Percentiles rank a stretch among this genome's conserved stretches.
phyloP scores from a whole-genome alignment of 2,329 filamentous ascomycete species.

The Dactylellina leptospora region DNA sequence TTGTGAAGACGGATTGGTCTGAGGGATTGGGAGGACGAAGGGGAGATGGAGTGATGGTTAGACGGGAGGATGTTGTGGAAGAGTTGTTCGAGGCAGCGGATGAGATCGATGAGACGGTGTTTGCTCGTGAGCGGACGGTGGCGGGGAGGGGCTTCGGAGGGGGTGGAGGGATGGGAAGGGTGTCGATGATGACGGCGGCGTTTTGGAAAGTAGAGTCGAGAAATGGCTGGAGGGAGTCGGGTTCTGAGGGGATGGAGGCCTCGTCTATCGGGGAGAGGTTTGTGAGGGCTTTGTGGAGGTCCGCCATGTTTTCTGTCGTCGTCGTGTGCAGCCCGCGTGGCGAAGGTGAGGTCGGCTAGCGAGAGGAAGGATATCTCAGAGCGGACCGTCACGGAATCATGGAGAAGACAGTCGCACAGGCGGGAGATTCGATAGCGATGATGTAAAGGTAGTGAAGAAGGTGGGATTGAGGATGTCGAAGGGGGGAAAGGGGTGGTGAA shows the following conservation, averaged over 20 bases:
- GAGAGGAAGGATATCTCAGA: neutral
- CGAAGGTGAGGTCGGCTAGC: neutral
- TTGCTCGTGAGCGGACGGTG: constrained; percentile 9
- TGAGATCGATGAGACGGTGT: constrained; percentile 12
- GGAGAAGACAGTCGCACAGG: too few relatives aligned
- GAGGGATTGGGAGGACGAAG: constrained; percentile 8
- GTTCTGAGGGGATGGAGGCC: constrained; percentile 23
- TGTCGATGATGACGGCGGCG: constrained; percentile 42
- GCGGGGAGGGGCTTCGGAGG: neutral
- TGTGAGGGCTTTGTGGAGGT: constrained; percentile 44
- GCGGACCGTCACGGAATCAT: constrained; percentile 6
- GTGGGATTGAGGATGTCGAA: neutral
- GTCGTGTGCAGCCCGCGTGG: too few relatives aligned
- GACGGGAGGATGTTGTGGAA: neutral
- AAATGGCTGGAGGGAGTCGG: constrained; percentile 17
- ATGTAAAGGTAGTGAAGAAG: too few relatives aligned
- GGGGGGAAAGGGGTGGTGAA: too few relatives aligned
- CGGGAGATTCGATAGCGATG: too few relatives aligned
- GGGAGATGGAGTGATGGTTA: constrained; percentile 27
- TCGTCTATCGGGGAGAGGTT: constrained; percentile 42
- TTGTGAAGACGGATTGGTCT: constrained; percentile 58
- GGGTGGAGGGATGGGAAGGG: constrained; percentile 35
- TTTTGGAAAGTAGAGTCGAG: constrained; percentile 36
- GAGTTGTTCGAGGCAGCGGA: neutral
- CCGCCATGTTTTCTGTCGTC: neutral